These are phyloP conservation scores for Pelargonium australe DNA, from an alignment of 441 rosid species.

Conservation along the genomic window DNA sequence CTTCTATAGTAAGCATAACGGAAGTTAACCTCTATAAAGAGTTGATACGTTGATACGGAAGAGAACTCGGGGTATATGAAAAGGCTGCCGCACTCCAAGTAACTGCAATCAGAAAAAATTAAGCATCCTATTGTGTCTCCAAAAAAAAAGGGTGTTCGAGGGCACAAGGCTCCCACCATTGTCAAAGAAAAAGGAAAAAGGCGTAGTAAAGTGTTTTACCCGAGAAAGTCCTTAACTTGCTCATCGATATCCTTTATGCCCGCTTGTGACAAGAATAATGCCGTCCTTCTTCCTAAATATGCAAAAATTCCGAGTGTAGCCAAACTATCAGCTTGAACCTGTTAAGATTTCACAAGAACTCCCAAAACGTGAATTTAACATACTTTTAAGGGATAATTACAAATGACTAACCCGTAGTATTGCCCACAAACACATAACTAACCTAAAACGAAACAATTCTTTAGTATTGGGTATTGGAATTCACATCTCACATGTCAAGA, in stretches of 20 bases:
- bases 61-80: constrained; percentile 54
- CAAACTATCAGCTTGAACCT: constrained; percentile 50
- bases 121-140: neutral
- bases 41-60: constrained; percentile 43
- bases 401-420: neutral
- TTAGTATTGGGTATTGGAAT: neutral
- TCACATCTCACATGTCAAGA: neutral
- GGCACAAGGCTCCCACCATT: too few species aligned
- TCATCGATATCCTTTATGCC: constrained; percentile 56
- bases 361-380: neutral
- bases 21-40: constrained; percentile 53
- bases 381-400: neutral
- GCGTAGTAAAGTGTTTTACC: constrained; percentile 26
- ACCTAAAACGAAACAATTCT: neutral
- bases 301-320: constrained; percentile 71
- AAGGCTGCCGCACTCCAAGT: constrained; percentile 61
- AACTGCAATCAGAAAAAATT: constrained; percentile 35
- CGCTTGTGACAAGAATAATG: constrained; percentile 37
- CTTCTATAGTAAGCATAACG: constrained; percentile 15
- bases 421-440: too few species aligned
- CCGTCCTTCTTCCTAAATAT: constrained; percentile 52
- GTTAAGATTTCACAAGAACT: constrained; percentile 13
- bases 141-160: neutral
- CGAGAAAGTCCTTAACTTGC: constrained; percentile 50
- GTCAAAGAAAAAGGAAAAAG: too few species aligned